Evolutionary conservation across 176 grass and related monocot species (phyloP).

Genomic region (Chloris gayana): DNA sequence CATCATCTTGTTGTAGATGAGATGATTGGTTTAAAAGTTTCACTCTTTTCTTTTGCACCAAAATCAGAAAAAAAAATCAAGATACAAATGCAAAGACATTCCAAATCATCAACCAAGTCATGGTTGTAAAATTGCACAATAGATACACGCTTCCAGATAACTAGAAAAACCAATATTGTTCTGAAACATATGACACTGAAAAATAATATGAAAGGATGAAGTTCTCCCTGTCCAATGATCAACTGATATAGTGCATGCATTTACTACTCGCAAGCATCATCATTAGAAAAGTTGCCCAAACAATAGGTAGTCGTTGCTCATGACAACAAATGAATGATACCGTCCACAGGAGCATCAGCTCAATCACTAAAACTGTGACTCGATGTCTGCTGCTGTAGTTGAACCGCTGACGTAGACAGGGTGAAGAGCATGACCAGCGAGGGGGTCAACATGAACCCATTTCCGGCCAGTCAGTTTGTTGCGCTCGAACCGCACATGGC

Average conservation of each 20-base stretch:
- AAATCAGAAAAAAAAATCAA: background rate
- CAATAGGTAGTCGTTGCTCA: background rate
- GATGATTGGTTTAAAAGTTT: background rate
- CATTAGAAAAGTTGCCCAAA: background rate
- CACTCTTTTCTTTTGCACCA: background rate
- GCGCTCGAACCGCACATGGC: slow-evolving; percentile 72
- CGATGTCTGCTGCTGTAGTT: slow-evolving; percentile 11
- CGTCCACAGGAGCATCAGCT: background rate
- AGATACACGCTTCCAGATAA: background rate
- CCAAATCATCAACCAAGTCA: background rate
- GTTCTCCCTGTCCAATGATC: background rate
- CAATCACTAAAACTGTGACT: background rate
- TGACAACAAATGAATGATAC: background rate
- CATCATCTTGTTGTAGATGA: background rate
- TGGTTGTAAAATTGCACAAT: too few species aligned
- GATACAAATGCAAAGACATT: background rate
- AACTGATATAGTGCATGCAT: background rate
- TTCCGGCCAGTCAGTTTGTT: slow-evolving; percentile 81
- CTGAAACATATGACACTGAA: background rate
- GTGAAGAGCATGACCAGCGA: slow-evolving; percentile 65
- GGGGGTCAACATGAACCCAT: slow-evolving; percentile 81
- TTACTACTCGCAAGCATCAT: background rate
- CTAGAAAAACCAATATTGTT: background rate
- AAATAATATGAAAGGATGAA: background rate
- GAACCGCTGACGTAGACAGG: slow-evolving; percentile 53